Evolutionary conservation across 495 filamentous ascomycete species (phyloP), one percentile per base, ranked within the genome.

Genomic region (Trichoderma gamsii): DNA sequence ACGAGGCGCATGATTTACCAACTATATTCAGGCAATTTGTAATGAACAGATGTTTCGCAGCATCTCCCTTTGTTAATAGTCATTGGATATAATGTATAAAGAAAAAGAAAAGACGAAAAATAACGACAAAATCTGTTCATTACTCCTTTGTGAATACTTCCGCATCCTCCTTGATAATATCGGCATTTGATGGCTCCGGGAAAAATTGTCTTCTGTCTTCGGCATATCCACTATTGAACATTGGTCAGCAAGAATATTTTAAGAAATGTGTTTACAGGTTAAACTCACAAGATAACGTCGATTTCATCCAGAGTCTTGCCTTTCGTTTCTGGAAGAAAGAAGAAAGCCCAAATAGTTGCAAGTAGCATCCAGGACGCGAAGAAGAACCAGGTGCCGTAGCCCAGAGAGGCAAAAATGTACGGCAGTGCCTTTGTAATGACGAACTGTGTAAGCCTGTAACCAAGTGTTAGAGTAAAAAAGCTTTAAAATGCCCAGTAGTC

Each of bases 261-360:
- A 25, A 32, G 11, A 12, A 1, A 25, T 18, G 29, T 13, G 13
- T 16, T 16, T 2, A 23, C 1, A 9, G 1, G 56, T 15, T 16
- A 6, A 12, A 32, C 56, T 12, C 29, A 61, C 56, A 61, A 61
- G 13, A 90, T 88, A 65, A 79, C 79, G 70, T 90, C 88, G 77
- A 91, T 88, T 73, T 91, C 88, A 69, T 92, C 89, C 16, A 92
- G 79, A 16, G 83, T 87, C 64, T 88, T 86, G 70, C 86, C 86
- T 13, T 86, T 84, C 0, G 89, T 91, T 73, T 91, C 89, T 5
- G 89, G 89, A 71, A 89, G 90, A 76, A 90, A 68, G 41, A 68
- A 65, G 41, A 46, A 68, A 1, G 56, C 67, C 67, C 67, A 68
- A 23, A 64, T 21, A 16, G 56, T 61, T 12, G 56, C 56, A 16